These are phyloP conservation scores for Posidonia oceanica DNA, from an alignment of 116 monocot genomes.

Conservation along the genomic window DNA sequence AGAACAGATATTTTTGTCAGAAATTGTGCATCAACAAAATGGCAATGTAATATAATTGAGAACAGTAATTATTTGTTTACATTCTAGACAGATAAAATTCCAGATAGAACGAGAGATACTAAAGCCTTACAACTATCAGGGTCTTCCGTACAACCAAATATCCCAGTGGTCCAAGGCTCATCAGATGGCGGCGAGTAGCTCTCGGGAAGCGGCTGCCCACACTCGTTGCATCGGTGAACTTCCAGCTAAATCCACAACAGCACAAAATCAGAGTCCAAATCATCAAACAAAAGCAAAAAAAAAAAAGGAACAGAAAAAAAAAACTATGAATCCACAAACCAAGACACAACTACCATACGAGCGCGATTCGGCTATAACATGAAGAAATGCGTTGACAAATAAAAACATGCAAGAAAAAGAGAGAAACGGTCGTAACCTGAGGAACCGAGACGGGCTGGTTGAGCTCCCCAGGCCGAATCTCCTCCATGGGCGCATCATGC, in stretches of 20 bases:
- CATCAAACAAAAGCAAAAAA: neutral
- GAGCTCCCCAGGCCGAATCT: constrained; percentile 86
- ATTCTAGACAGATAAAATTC: no score
- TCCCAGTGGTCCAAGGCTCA: constrained; percentile 80
- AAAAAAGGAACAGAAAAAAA: neutral
- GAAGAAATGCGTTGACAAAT: constrained; percentile 1
- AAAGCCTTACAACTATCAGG: constrained; percentile 67
- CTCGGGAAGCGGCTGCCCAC: constrained; percentile 47
- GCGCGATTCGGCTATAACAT: neutral
- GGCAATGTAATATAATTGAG: neutral
- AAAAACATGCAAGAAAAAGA: neutral
- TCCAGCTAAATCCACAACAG: constrained; percentile 35
- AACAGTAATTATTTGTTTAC: neutral
- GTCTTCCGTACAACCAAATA: constrained; percentile 71
- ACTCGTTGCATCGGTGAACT: constrained; percentile 66
- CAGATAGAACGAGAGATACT: neutral
- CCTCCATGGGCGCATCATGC: constrained; percentile 73
- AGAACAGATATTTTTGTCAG: no score
- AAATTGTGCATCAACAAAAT: neutral
- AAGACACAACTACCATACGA: neutral
- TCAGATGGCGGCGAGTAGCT: constrained; percentile 72
- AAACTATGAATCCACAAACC: neutral
- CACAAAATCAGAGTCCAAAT: neutral
- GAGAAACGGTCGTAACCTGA: constrained; percentile 30
- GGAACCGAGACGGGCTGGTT: constrained; percentile 81